phyloP scores from a whole-genome alignment of 2,329 filamentous ascomycete species.

The Talaromyces amestolkiae region DNA sequence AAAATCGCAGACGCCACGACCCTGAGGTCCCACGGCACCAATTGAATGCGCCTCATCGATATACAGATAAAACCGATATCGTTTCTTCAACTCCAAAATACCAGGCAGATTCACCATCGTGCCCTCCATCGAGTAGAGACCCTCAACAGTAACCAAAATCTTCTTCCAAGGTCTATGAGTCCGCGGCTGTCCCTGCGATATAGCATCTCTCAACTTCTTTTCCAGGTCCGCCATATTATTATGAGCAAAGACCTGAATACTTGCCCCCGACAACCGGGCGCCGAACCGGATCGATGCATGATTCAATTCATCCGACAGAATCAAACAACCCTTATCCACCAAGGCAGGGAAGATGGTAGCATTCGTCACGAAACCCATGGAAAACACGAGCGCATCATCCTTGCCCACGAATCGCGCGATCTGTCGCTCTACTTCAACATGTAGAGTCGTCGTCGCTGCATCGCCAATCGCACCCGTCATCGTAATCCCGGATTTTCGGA shows the following conservation, averaged over 20 bases:
- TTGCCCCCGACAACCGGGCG: constrained; percentile 82
- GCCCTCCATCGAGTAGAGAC: constrained; percentile 96
- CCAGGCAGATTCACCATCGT: constrained; percentile 93
- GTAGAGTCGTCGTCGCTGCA: constrained; percentile 76
- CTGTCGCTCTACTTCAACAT: constrained; percentile 79
- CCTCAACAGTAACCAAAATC: constrained; percentile 91
- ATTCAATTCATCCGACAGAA: constrained; percentile 93
- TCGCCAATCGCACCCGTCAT: constrained; percentile 75
- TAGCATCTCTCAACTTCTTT: constrained; percentile 77
- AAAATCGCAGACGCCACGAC: constrained; percentile 92
- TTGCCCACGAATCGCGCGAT: constrained; percentile 89
- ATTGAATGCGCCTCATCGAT: constrained; percentile 94
- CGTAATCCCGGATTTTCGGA: constrained; percentile 78
- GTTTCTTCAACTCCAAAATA: constrained; percentile 77
- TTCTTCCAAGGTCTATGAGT: constrained; percentile 98
- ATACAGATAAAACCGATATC: constrained; percentile 93
- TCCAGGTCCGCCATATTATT: constrained; percentile 88
- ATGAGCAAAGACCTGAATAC: constrained; percentile 92
- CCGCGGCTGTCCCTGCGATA: constrained; percentile 89
- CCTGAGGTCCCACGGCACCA: constrained; percentile 82
- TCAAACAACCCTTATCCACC: constrained; percentile 83
- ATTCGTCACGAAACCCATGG: constrained; percentile 96
- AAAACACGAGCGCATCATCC: constrained; percentile 88
- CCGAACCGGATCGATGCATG: constrained; percentile 94
- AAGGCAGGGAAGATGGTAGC: constrained; percentile 88